Conservation (phyloP, 495 filamentous ascomycete species). For the Entonaema liquescens region DNA sequence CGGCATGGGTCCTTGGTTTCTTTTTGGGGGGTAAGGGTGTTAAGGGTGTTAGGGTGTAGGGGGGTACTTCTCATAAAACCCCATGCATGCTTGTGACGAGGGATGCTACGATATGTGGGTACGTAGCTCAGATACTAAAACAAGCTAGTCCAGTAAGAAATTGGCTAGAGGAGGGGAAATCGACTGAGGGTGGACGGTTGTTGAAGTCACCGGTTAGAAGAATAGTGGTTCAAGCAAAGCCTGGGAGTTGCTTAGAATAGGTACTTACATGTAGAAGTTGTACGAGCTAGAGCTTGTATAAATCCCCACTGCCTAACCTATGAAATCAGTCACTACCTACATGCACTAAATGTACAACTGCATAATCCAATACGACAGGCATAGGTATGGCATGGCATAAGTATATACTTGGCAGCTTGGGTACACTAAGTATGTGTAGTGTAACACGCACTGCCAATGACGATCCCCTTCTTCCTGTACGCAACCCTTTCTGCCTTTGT, state of each 20-base stretch:
- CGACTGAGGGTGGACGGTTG: slow-evolving; percentile 29
- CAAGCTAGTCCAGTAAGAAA: slow-evolving; percentile 16
- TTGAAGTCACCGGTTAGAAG: slow-evolving; percentile 22
- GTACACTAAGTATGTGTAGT: neutral
- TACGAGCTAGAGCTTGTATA: no score
- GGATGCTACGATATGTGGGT: slow-evolving; percentile 4
- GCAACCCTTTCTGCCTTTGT: slow-evolving; percentile 8
- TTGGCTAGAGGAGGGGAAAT: slow-evolving; percentile 38
- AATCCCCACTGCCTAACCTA: neutral
- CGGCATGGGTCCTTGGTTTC: slow-evolving; percentile 1
- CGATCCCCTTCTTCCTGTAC: neutral
- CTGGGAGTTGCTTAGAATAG: slow-evolving; percentile 8
- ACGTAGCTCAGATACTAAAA: neutral
- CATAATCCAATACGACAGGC: no score
- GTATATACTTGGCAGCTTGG: no score
- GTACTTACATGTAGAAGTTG: no score
- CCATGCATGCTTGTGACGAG: neutral
- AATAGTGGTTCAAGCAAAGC: slow-evolving; percentile 8
- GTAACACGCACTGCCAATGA: neutral
- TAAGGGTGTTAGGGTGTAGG: neutral
- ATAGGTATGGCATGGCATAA: no score
- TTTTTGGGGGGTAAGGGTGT: neutral
- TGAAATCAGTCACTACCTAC: neutral
- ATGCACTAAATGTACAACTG: neutral
- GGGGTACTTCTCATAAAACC: neutral